phyloP scores from a whole-genome alignment of 2,329 filamentous ascomycete species.

The Seiridium unicorne region DNA sequence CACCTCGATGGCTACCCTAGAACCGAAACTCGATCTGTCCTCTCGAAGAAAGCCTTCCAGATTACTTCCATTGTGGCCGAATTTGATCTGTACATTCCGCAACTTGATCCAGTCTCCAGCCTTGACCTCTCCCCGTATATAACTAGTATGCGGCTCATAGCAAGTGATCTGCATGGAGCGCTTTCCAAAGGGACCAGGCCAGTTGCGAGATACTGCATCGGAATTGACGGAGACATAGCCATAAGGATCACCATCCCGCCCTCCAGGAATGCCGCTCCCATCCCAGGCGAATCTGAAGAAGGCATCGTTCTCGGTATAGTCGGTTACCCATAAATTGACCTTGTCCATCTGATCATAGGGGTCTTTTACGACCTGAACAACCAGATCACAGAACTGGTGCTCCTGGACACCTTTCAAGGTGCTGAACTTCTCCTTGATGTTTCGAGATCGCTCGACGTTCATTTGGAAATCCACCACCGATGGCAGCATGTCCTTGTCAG shows the following conservation, averaged over 20 bases:
- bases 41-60: slow-evolving; percentile 72
- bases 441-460: slow-evolving; percentile 36
- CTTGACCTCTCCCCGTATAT: slow-evolving; percentile 53
- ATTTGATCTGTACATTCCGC: slow-evolving; percentile 71
- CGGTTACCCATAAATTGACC: slow-evolving; percentile 70
- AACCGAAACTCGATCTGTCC: slow-evolving; percentile 43
- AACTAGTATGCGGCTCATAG: slow-evolving; percentile 65
- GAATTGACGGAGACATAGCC: slow-evolving; percentile 45
- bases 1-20: slow-evolving; percentile 57
- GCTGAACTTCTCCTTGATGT: slow-evolving; percentile 55
- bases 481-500: slow-evolving; percentile 44
- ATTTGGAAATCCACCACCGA: slow-evolving; percentile 39
- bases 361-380: slow-evolving; percentile 65
- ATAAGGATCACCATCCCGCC: slow-evolving; percentile 51
- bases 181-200: slow-evolving; percentile 74
- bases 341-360: slow-evolving; percentile 43
- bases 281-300: slow-evolving; percentile 54
- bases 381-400: slow-evolving; percentile 62
- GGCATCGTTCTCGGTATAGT: slow-evolving; percentile 71
- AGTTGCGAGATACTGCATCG: slow-evolving; percentile 38
- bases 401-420: slow-evolving; percentile 62
- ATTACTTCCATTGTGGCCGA: slow-evolving; percentile 45
- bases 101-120: slow-evolving; percentile 64
- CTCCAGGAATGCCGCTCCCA: slow-evolving; percentile 23
- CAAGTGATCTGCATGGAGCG: slow-evolving; percentile 69